Conservation (phyloP, 768 basidiomycete genomes). For the Lactarius vividus region DNA sequence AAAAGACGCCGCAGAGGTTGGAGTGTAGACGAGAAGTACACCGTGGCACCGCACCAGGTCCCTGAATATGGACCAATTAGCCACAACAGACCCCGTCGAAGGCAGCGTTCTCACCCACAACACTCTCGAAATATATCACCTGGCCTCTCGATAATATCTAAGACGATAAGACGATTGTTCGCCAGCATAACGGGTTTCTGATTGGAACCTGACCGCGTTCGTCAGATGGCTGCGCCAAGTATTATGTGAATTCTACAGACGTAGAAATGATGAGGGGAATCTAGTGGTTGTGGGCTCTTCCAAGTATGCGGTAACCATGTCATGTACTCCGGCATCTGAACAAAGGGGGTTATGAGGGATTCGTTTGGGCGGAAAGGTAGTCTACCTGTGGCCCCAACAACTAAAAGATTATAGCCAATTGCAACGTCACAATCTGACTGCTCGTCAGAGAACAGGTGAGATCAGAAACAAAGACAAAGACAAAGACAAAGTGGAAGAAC, state of each 20-base stretch:
- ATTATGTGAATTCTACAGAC: not conserved
- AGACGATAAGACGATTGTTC: conserved; percentile 12
- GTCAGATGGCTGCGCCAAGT: not conserved
- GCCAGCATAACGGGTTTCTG: conserved; percentile 13
- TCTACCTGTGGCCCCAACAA: conserved; percentile 12
- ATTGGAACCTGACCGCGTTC: conserved; percentile 10
- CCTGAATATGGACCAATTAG: not conserved
- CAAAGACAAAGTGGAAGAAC: not conserved
- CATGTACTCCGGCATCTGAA: conserved; percentile 14
- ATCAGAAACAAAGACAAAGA: not conserved
- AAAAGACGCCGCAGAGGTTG: conserved; percentile 6
- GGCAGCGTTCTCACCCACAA: conserved; percentile 8
- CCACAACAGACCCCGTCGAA: no score
- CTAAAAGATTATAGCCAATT: conserved; percentile 17
- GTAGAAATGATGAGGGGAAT: conserved; percentile 6
- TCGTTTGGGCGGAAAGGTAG: not conserved
- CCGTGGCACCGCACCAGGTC: conserved; percentile 22
- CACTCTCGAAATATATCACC: conserved; percentile 22
- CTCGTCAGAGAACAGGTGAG: not conserved
- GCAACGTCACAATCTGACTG: conserved; percentile 1
- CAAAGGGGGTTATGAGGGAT: not conserved
- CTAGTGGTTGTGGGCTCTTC: not conserved
- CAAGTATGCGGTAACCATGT: conserved; percentile 12
- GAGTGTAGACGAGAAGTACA: conserved; percentile 17
- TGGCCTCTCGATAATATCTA: conserved; percentile 18